phyloP scores from a whole-genome alignment of 2,329 filamentous ascomycete genomes.

The Colletotrichum destructivum region DNA sequence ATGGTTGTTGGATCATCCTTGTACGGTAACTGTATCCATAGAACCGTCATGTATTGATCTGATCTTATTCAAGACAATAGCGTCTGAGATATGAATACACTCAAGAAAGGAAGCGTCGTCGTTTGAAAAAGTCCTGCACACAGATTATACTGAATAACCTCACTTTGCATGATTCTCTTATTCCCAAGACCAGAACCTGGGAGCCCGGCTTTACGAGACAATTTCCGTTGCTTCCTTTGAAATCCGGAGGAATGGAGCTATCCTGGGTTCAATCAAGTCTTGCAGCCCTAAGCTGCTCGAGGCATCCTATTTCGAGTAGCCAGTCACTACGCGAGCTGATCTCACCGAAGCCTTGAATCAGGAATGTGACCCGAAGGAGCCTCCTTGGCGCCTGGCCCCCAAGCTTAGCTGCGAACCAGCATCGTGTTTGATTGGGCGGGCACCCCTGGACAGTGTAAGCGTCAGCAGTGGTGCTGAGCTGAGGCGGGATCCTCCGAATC shows the following conservation, averaged over 20 bases:
- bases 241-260: neutral
- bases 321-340: neutral
- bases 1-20: too few species aligned
- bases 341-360: neutral
- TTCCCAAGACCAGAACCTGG: neutral
- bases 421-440: neutral
- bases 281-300: too few species aligned
- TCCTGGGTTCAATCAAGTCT: neutral
- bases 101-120: neutral
- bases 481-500: neutral
- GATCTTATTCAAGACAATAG: too few species aligned
- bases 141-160: too few species aligned
- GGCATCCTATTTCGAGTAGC: neutral
- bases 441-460: neutral
- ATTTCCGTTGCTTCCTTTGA: neutral
- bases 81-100: too few species aligned
- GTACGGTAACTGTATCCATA: too few species aligned
- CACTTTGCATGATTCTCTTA: too few species aligned
- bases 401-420: neutral
- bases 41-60: too few species aligned
- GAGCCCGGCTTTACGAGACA: neutral
- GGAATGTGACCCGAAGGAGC: neutral
- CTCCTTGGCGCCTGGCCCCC: conserved; percentile 8
- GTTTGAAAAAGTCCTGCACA: neutral
- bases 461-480: neutral